phyloP scores from a whole-genome alignment of 2,329 filamentous ascomycete genomes.

The Ambrosiella cleistominuta region DNA sequence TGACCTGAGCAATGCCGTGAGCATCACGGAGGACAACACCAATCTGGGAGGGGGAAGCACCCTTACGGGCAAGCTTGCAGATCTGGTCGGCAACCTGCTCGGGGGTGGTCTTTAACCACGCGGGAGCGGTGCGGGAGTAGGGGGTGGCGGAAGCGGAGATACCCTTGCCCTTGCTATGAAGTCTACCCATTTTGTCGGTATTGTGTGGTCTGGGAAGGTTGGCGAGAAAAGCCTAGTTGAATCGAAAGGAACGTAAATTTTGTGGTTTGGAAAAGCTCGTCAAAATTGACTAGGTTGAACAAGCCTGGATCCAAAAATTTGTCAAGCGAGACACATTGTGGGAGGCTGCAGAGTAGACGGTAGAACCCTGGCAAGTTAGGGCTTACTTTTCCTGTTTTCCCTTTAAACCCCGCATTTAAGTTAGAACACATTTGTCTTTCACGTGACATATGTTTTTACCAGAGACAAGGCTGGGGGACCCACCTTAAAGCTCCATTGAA shows the following conservation, averaged over 20 bases:
- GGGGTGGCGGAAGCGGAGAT: conserved; percentile 91
- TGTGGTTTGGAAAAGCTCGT: conserved; percentile 11
- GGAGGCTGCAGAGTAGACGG: conserved; percentile 21
- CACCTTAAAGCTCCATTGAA: conserved; percentile 5
- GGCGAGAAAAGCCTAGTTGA: conserved; percentile 8
- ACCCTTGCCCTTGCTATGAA: conserved; percentile 99
- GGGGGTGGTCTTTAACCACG: conserved; percentile 98
- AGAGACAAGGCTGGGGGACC: conserved; percentile 8
- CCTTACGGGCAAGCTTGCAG: conserved; percentile 97
- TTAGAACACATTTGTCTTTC: neutral
- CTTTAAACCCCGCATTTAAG: neutral
- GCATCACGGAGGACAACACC: conserved; percentile 94
- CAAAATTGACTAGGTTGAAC: neutral
- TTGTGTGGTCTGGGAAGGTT: conserved; percentile 21
- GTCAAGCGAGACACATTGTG: conserved; percentile 8
- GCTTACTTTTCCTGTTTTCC: neutral
- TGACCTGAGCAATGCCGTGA: conserved; percentile 96
- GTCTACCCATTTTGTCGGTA: conserved; percentile 67
- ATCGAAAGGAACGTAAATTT: conserved; percentile 12
- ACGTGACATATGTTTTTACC: neutral
- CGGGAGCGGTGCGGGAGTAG: conserved; percentile 81
- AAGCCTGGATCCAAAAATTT: neutral
- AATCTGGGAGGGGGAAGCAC: conserved; percentile 97
- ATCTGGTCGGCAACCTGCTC: conserved; percentile 99
- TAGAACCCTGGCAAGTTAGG: conserved; percentile 27